Conservation (phyloP, 2,329 filamentous ascomycete species). For the Amauroascus niger region DNA sequence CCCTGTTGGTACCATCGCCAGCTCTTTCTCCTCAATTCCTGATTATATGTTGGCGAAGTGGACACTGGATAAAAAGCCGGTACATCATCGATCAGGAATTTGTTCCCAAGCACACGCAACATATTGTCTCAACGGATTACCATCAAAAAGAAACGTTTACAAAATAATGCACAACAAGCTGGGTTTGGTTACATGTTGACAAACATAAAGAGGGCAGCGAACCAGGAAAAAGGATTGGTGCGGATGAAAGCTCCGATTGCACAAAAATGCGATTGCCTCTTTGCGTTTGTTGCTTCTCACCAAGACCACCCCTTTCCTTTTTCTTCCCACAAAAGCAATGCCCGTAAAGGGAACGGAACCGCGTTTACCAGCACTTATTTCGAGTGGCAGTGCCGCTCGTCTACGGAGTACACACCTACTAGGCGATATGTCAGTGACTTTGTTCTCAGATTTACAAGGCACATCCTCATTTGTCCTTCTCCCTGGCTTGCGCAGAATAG, state of each 20-base stretch:
- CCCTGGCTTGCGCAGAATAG: neutral
- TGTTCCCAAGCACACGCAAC: neutral
- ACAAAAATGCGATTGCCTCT: slow-evolving; percentile 8
- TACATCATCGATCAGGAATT: slow-evolving; percentile 2
- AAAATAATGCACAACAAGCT: slow-evolving; percentile 2
- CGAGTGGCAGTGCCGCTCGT: neutral
- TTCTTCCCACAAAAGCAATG: neutral
- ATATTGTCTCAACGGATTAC: neutral
- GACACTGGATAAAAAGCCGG: neutral
- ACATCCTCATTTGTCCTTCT: neutral
- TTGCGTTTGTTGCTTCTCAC: slow-evolving; percentile 7
- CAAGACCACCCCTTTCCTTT: neutral
- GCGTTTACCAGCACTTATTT: slow-evolving; percentile 1
- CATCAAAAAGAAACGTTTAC: slow-evolving; percentile 6
- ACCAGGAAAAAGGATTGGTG: slow-evolving; percentile 9
- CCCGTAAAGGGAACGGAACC: slow-evolving; percentile 8
- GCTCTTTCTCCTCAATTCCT: neutral
- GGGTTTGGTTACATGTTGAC: slow-evolving; percentile 7
- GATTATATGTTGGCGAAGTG: neutral
- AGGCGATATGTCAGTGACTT: neutral
- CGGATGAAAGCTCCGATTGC: slow-evolving; percentile 11
- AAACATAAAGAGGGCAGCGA: slow-evolving; percentile 6
- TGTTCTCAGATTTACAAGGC: neutral
- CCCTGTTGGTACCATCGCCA: slow-evolving; percentile 1
- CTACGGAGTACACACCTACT: neutral